A percentile compares a stretch with the other conserved stretches of the same genome.
phyloP scores from a whole-genome alignment of 495 filamentous ascomycete species.

The Schizothecium vesticola region DNA sequence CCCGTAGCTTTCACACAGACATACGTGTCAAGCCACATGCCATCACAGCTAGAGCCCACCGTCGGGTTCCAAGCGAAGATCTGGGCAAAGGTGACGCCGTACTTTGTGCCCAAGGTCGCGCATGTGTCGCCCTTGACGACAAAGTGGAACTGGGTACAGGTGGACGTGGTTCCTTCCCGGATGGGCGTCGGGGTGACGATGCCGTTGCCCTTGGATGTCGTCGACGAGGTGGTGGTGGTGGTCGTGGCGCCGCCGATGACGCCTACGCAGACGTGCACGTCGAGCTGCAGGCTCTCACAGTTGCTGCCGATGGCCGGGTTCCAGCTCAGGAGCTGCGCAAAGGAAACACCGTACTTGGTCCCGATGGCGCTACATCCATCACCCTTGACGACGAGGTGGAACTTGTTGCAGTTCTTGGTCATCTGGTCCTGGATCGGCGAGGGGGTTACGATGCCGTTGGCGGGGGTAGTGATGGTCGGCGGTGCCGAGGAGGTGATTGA shows the following conservation, averaged over 20 bases:
- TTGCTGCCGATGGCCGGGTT: too few species aligned
- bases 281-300: too few species aligned
- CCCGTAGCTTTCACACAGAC: too few species aligned
- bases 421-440: not conserved
- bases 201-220: not conserved
- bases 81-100: conserved; percentile 15
- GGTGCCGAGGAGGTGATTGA: not conserved
- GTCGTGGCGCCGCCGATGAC: too few species aligned
- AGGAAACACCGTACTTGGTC: too few species aligned
- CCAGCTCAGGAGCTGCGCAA: too few species aligned
- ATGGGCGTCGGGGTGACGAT: conserved; percentile 10
- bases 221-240: too few species aligned
- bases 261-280: too few species aligned
- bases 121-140: conserved; percentile 13
- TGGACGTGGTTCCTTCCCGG: conserved; percentile 1
- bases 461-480: conserved; percentile 5
- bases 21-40: too few species aligned
- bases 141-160: conserved; percentile 16
- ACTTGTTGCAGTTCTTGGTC: not conserved
- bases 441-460: conserved; percentile 7
- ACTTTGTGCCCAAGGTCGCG: not conserved
- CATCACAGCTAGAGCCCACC: not conserved
- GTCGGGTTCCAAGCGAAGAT: conserved; percentile 21
- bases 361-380: too few species aligned
- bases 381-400: not conserved